Conservation (phyloP, 805 yeast genomes). For the Dipodascus albidus region DNA sequence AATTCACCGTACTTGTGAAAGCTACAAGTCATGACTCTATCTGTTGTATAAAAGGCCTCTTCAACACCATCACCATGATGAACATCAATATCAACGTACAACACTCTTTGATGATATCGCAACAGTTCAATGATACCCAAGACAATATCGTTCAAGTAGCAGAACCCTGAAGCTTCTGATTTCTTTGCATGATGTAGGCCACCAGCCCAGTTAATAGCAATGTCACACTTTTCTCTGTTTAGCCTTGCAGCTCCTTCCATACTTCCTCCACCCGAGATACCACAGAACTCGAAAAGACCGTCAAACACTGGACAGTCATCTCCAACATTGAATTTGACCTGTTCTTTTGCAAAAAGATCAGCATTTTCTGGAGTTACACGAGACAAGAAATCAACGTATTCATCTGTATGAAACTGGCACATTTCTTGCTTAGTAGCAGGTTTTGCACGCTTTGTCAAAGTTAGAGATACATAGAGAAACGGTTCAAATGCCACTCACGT, state of each 20-base stretch:
- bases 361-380: constrained; percentile 88
- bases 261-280: constrained; percentile 87
- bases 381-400: constrained; percentile 83
- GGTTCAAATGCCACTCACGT: constrained; percentile 25
- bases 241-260: constrained; percentile 76
- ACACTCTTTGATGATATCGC: constrained; percentile 82
- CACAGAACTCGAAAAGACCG: constrained; percentile 84
- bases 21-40: constrained; percentile 91
- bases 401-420: constrained; percentile 98
- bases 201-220: constrained; percentile 94
- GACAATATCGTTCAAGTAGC: constrained; percentile 91
- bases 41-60: constrained; percentile 91
- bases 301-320: constrained; percentile 95
- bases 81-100: constrained; percentile 87
- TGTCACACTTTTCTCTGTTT: constrained; percentile 77
- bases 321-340: constrained; percentile 87
- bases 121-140: constrained; percentile 74
- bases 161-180: constrained; percentile 88
- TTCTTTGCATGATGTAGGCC: constrained; percentile 96
- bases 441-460: constrained; percentile 51
- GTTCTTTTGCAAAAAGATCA: constrained; percentile 78
- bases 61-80: constrained; percentile 99
- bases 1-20: constrained; percentile 95
- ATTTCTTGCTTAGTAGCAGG: constrained; percentile 97
- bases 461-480: background rate